Conservation (phyloP, 1,284 basidiomycete species). For the Tilletia indica region DNA sequence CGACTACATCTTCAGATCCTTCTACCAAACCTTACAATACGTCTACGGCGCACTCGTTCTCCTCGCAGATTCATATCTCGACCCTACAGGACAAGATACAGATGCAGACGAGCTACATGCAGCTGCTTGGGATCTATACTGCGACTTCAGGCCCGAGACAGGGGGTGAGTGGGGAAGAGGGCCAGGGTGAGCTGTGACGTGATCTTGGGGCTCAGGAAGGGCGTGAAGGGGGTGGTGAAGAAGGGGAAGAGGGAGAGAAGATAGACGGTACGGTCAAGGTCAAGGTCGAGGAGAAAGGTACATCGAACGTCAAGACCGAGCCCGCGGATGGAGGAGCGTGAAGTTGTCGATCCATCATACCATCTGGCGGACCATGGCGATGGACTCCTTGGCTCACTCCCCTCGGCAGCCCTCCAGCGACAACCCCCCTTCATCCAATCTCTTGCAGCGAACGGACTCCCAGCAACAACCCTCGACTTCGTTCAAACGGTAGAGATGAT, state of each 20-base stretch:
- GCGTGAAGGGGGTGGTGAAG: neutral
- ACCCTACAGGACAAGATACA: neutral
- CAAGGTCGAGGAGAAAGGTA: too few relatives aligned
- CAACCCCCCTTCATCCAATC: too few relatives aligned
- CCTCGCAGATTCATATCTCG: conserved; percentile 47
- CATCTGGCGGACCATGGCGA: too few relatives aligned
- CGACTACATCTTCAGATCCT: conserved; percentile 44
- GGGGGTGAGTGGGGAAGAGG: conserved; percentile 53
- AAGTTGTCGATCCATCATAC: too few relatives aligned
- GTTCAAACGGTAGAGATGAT: too few relatives aligned
- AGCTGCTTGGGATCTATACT: conserved; percentile 45
- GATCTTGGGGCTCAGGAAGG: conserved; percentile 37
- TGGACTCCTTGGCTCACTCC: too few relatives aligned
- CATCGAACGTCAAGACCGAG: too few relatives aligned
- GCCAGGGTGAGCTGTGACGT: conserved; percentile 42
- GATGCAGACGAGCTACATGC: conserved; percentile 36
- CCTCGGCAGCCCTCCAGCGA: too few relatives aligned
- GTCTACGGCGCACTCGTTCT: conserved; percentile 48
- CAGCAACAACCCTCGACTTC: too few relatives aligned
- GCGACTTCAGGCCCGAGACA: conserved; percentile 49
- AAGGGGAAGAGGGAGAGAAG: neutral
- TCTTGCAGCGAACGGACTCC: too few relatives aligned
- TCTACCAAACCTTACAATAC: conserved; percentile 49
- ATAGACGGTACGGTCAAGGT: too few relatives aligned
- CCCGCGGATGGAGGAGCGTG: too few relatives aligned